Conservation (phyloP, 768 basidiomycete species). For the Agaricus bisporus region DNA sequence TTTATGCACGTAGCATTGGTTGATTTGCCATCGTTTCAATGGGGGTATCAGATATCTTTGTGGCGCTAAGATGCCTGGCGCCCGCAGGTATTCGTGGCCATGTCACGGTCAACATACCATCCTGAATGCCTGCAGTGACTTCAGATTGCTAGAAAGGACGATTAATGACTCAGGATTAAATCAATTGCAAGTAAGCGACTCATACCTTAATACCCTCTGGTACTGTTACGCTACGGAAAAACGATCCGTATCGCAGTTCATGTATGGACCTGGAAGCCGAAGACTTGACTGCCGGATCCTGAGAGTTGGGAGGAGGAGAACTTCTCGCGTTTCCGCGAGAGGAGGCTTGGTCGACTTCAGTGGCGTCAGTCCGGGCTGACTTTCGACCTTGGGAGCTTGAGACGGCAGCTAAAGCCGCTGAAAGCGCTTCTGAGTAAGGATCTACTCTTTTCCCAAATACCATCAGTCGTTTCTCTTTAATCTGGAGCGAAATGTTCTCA, state of each 20-base stretch:
- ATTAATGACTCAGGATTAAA: constrained; percentile 18
- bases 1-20: background rate
- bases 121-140: constrained; percentile 27
- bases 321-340: background rate
- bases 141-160: constrained; percentile 26
- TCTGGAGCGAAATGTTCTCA: constrained; percentile 26
- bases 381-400: background rate
- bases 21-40: background rate
- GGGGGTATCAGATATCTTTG: background rate
- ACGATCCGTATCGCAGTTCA: constrained; percentile 40
- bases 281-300: background rate
- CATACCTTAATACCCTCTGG: constrained; percentile 33
- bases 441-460: constrained; percentile 27
- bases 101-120: constrained; percentile 37
- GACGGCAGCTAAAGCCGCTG: constrained; percentile 1
- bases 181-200: constrained; percentile 7
- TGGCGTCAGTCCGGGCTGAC: constrained; percentile 3
- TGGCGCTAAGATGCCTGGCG: background rate
- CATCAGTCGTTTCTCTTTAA: constrained; percentile 28
- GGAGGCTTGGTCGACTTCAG: constrained; percentile 2
- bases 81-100: constrained; percentile 25
- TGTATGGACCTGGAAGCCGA: constrained; percentile 18
- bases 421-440: constrained; percentile 12
- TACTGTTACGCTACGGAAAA: constrained; percentile 30
- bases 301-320: background rate